These are phyloP conservation scores for Trypanosoma avium DNA, from an alignment of 208 protist genomes.

Conservation along the genomic window DNA sequence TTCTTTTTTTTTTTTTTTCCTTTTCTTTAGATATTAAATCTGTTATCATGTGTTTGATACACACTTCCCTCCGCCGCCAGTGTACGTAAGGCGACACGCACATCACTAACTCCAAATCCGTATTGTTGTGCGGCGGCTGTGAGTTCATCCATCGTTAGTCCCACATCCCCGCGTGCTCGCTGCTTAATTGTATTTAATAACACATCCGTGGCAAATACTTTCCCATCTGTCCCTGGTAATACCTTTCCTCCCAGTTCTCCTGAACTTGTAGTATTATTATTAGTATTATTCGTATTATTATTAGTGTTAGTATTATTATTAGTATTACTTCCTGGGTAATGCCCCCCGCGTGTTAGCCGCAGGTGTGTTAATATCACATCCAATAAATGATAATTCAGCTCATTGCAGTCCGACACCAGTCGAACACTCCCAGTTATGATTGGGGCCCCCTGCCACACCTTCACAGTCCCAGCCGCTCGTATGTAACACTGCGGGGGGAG, in stretches of 20 bases:
- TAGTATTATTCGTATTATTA: no score
- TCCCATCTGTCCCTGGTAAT: slow-evolving; percentile 59
- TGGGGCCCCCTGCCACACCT: slow-evolving; percentile 83
- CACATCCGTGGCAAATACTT: slow-evolving; percentile 78
- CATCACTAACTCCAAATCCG: slow-evolving; percentile 63
- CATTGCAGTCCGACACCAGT: slow-evolving; percentile 84
- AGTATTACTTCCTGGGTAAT: slow-evolving; percentile 47
- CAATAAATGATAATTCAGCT: slow-evolving; percentile 88
- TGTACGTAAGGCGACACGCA: slow-evolving; percentile 67
- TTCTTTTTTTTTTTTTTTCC: slow-evolving; percentile 22
- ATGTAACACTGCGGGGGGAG: slow-evolving; percentile 81
- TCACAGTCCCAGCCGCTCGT: slow-evolving; percentile 81
- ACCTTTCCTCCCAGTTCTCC: slow-evolving; percentile 71
- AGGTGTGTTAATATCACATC: slow-evolving; percentile 89
- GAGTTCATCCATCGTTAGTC: slow-evolving; percentile 84
- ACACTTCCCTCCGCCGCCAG: slow-evolving; percentile 74
- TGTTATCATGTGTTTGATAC: slow-evolving; percentile 85
- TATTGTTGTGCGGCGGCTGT: slow-evolving; percentile 61
- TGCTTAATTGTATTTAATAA: slow-evolving; percentile 73
- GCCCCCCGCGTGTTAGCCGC: slow-evolving; percentile 72
- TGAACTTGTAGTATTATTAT: slow-evolving; percentile 58
- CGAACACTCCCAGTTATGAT: slow-evolving; percentile 86
- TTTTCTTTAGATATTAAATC: slow-evolving; percentile 68
- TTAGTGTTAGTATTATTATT: no score
- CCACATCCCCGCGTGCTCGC: slow-evolving; percentile 43